These are phyloP conservation scores for Drechmeria coniospora DNA, from an alignment of 2,329 filamentous ascomycete genomes.

Conservation along the genomic window DNA sequence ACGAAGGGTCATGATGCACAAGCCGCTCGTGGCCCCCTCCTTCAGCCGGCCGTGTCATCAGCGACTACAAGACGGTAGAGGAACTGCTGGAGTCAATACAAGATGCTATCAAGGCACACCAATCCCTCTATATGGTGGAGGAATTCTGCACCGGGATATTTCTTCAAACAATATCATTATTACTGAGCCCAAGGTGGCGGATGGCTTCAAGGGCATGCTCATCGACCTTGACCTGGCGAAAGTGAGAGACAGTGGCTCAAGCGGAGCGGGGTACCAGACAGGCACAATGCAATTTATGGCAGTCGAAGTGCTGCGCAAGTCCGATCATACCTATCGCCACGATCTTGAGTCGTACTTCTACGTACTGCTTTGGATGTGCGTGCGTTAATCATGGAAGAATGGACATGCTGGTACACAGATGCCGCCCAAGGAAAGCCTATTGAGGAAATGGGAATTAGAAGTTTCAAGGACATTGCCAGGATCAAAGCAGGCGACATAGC, in stretches of 20 bases:
- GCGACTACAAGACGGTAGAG: conserved; percentile 10
- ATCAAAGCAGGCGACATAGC: too few species aligned
- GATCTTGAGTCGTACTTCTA: too few species aligned
- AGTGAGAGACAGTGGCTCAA: conserved; percentile 7
- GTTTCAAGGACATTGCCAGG: conserved; percentile 3
- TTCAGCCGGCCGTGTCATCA: conserved; percentile 6
- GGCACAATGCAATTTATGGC: conserved; percentile 20
- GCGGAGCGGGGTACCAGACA: conserved; percentile 10
- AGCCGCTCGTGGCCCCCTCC: too few species aligned
- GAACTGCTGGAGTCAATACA: conserved; percentile 19
- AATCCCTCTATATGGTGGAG: conserved; percentile 14
- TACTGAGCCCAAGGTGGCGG: conserved; percentile 1
- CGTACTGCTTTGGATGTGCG: conserved; percentile 9
- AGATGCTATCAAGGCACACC: conserved; percentile 20
- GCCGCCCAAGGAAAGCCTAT: conserved; percentile 1
- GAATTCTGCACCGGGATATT: conserved; percentile 3
- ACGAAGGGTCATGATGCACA: too few species aligned
- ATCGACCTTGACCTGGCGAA: conserved; percentile 8
- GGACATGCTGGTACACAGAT: not conserved
- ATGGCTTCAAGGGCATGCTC: conserved; percentile 11
- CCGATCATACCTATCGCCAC: too few species aligned
- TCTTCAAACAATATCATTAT: conserved; percentile 3
- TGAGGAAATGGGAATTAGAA: conserved; percentile 4
- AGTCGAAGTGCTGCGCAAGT: conserved; percentile 15
- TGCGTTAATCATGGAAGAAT: conserved; percentile 4